Evolutionary conservation across 2,329 filamentous ascomycete species (phyloP).

Genomic region (Orbilia javanica): DNA sequence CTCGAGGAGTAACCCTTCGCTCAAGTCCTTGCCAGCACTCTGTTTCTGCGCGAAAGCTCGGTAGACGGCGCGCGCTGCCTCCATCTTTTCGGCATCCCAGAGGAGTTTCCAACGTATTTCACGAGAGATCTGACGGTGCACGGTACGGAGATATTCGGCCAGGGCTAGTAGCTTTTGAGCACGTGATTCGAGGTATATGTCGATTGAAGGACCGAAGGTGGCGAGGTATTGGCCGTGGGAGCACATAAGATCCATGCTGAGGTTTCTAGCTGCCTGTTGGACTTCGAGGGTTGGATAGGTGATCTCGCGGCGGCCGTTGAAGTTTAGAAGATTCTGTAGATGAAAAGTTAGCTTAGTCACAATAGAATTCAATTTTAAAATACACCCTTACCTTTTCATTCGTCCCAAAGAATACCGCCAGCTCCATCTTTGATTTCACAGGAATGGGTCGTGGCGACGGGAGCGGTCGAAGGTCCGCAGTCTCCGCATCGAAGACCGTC

Average conservation of each 20-base stretch:
- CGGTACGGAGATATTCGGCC: conserved; percentile 76
- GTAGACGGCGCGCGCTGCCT: conserved; percentile 84
- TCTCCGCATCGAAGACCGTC: conserved; percentile 64
- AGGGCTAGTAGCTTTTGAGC: conserved; percentile 80
- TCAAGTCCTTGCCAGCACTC: conserved; percentile 52
- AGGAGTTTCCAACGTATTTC: conserved; percentile 82
- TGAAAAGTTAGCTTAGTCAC: conserved; percentile 6
- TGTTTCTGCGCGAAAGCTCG: conserved; percentile 63
- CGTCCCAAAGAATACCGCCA: conserved; percentile 91
- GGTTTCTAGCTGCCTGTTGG: conserved; percentile 78
- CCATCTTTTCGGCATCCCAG: conserved; percentile 91
- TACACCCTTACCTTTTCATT: conserved; percentile 71
- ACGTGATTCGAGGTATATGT: conserved; percentile 81
- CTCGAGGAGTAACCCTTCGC: conserved; percentile 60
- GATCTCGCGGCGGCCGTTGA: conserved; percentile 76
- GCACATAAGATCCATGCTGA: conserved; percentile 84
- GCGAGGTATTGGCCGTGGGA: conserved; percentile 82
- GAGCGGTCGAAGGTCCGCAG: conserved; percentile 49
- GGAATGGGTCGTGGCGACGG: conserved; percentile 70
- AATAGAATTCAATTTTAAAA: not conserved
- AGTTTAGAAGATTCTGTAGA: conserved; percentile 80
- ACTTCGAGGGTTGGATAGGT: conserved; percentile 78
- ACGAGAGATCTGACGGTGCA: conserved; percentile 76
- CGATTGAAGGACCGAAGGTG: conserved; percentile 79
- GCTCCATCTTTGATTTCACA: conserved; percentile 89